These are phyloP conservation scores for Diaporthe sp. DNA, from an alignment of 2,329 filamentous ascomycete species.

Conservation along the genomic window DNA sequence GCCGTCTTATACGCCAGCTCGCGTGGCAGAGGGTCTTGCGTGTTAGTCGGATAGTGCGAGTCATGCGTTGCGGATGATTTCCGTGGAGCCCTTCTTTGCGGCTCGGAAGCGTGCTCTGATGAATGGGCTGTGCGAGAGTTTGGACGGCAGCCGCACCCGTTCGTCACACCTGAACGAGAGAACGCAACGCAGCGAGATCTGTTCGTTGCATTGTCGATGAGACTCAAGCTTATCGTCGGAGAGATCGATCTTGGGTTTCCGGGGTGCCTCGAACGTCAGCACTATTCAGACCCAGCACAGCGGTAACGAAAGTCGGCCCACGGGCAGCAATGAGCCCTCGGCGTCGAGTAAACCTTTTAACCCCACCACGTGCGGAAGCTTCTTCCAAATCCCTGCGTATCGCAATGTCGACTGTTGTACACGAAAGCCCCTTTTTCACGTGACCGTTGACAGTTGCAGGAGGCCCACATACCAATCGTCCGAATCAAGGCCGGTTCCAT, in stretches of 20 bases:
- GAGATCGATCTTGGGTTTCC: neutral
- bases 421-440: neutral
- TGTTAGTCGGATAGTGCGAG: neutral
- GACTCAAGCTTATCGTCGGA: constrained; percentile 10
- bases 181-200: neutral
- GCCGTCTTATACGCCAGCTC: no score
- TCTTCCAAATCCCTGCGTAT: neutral
- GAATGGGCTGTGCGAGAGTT: neutral
- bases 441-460: neutral
- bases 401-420: neutral
- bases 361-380: neutral
- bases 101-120: constrained; percentile 16
- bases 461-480: neutral
- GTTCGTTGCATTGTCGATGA: constrained; percentile 8
- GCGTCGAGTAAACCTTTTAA: neutral
- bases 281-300: neutral
- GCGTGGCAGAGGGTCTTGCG: neutral
- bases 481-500: constrained; percentile 3
- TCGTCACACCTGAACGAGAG: neutral
- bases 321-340: neutral
- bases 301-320: neutral
- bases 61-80: constrained; percentile 5
- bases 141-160: neutral
- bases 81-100: neutral
- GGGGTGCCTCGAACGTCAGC: neutral